A percentile compares a stretch with the other conserved stretches of the same genome.
phyloP scores from a whole-genome alignment of 176 grass and related monocot species.

The Cocos nucifera region DNA sequence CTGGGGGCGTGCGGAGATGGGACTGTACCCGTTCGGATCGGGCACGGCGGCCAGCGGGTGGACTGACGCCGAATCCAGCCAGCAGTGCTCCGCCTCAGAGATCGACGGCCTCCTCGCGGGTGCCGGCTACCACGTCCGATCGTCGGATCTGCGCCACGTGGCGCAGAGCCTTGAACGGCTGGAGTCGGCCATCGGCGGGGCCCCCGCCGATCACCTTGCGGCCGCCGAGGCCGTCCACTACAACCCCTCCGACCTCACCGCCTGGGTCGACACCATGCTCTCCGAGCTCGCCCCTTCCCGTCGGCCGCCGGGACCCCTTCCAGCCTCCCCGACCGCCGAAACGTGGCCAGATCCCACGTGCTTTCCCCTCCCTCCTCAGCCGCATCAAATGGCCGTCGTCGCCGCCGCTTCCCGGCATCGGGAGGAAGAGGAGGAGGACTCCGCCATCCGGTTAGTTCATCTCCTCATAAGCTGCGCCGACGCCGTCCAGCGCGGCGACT shows the following conservation, averaged over 20 bases:
- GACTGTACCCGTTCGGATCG: not conserved
- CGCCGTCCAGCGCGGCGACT: conserved; percentile 45
- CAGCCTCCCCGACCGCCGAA: no score
- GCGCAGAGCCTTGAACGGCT: conserved; percentile 9
- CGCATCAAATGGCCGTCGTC: conserved; percentile 5
- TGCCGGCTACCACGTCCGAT: conserved; percentile 3
- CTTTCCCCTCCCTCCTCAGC: not conserved
- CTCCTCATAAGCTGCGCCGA: conserved; percentile 88
- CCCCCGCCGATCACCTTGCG: no score
- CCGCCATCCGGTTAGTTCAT: conserved; percentile 70
- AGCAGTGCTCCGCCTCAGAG: not conserved
- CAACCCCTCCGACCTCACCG: conserved; percentile 17
- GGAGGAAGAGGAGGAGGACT: conserved; percentile 58
- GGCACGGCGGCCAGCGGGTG: not conserved
- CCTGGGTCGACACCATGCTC: conserved; percentile 19
- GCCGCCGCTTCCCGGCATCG: conserved; percentile 25
- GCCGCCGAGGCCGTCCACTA: conserved; percentile 9
- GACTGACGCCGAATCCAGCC: not conserved
- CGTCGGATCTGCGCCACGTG: conserved; percentile 12
- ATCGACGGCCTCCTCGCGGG: conserved; percentile 6
- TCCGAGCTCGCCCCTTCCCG: not conserved
- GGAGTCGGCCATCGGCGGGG: conserved; percentile 9
- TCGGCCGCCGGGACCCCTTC: not conserved
- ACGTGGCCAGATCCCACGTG: no score
- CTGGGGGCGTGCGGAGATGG: not conserved